phyloP scores from a whole-genome alignment of 2,329 filamentous ascomycete genomes.

The Hypoxylon sp. region DNA sequence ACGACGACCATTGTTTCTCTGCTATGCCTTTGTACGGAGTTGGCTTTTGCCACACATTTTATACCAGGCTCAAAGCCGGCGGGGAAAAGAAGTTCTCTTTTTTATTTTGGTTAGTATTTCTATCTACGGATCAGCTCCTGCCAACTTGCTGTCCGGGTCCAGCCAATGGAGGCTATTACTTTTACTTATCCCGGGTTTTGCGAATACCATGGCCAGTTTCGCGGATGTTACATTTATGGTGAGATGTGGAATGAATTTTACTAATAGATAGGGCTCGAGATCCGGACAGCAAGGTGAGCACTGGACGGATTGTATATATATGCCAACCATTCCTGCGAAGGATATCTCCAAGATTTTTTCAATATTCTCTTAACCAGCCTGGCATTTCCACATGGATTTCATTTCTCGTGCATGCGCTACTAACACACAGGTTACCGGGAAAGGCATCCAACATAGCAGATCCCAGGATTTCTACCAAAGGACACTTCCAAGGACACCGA shows the following conservation, averaged over 20 bases:
- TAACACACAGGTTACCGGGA: slow-evolving; percentile 32
- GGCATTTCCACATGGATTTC: slow-evolving; percentile 45
- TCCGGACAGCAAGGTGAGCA: slow-evolving; percentile 70
- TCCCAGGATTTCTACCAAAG: slow-evolving; percentile 27
- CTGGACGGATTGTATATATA: slow-evolving; percentile 67
- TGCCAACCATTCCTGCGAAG: slow-evolving; percentile 60
- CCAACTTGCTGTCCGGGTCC: slow-evolving; percentile 61
- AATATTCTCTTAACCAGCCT: slow-evolving; percentile 42
- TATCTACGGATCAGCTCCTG: slow-evolving; percentile 53
- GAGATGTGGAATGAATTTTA: slow-evolving; percentile 53
- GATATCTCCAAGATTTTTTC: slow-evolving; percentile 52
- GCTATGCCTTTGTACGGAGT: slow-evolving; percentile 51
- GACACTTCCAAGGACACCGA: slow-evolving; percentile 28
- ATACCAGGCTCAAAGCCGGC: slow-evolving; percentile 52
- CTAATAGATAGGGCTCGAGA: slow-evolving; percentile 58
- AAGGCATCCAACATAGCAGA: slow-evolving; percentile 21
- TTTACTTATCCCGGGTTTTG: slow-evolving; percentile 51
- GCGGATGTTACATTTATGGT: slow-evolving; percentile 51
- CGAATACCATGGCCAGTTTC: slow-evolving; percentile 51
- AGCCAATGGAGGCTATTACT: slow-evolving; percentile 52
- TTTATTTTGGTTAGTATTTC: slow-evolving; percentile 49
- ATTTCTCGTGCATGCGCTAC: slow-evolving; percentile 39
- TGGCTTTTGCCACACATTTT: slow-evolving; percentile 49
- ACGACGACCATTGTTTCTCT: slow-evolving; percentile 52
- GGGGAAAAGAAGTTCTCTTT: slow-evolving; percentile 52